These are phyloP conservation scores for Naganishia friedmannii DNA, from an alignment of 768 basidiomycete species.

Conservation along the genomic window DNA sequence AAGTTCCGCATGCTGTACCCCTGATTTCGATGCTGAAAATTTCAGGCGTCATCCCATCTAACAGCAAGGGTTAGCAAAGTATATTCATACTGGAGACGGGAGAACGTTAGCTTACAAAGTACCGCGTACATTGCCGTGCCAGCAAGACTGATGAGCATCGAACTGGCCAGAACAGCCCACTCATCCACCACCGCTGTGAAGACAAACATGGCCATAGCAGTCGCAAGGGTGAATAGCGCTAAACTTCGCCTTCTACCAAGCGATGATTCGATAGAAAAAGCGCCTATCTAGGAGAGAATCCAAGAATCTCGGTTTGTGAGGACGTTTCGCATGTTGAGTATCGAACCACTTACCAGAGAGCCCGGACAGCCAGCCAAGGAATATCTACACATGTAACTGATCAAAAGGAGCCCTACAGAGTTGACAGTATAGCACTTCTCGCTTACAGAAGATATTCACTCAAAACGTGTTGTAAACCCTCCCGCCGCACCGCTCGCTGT, in stretches of 20 bases:
- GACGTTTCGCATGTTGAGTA: not conserved
- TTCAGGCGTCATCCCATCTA: slow-evolving; percentile 52
- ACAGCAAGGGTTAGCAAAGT: slow-evolving; percentile 3
- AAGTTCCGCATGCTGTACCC: slow-evolving; percentile 51
- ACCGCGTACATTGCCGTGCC: slow-evolving; percentile 52
- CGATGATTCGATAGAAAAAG: slow-evolving; percentile 48
- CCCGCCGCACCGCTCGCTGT: slow-evolving; percentile 40
- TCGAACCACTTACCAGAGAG: slow-evolving; percentile 39
- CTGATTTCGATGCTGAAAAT: slow-evolving; percentile 45
- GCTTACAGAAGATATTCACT: slow-evolving; percentile 44
- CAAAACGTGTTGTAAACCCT: slow-evolving; percentile 44
- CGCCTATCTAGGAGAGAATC: slow-evolving; percentile 39
- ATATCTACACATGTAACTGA: slow-evolving; percentile 12
- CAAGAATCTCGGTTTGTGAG: not conserved
- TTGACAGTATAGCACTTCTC: not conserved
- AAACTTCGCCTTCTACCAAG: slow-evolving; percentile 47
- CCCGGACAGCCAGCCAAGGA: slow-evolving; percentile 48
- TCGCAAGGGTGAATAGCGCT: slow-evolving; percentile 47
- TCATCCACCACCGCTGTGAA: slow-evolving; percentile 41
- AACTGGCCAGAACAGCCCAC: slow-evolving; percentile 45
- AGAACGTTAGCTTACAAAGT: slow-evolving; percentile 40
- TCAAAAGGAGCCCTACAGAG: not conserved
- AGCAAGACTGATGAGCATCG: slow-evolving; percentile 46
- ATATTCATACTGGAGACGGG: not conserved
- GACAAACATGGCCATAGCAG: slow-evolving; percentile 45